Evolutionary conservation across 345 rosid species (phyloP), one percentile per base, ranked within the genome.

Genomic region (Populus davidiana): DNA sequence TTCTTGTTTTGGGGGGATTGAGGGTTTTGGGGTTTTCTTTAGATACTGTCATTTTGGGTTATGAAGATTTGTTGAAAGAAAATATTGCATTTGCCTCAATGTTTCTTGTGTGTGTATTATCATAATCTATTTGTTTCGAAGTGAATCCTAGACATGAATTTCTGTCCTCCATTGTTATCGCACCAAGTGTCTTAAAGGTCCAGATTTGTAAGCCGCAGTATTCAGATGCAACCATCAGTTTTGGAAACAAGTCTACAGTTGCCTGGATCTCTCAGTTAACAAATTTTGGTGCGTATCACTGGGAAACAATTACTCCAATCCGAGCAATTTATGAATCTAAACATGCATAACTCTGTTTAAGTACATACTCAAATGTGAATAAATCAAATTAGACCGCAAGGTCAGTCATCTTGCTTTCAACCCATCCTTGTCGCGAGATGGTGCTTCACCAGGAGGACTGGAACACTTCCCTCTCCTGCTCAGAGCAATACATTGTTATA

Each of bases 401-500:
- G 16, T 18, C 49, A 7, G 8, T 56, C 39, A 56, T 18, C 25
- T 63, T 25, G 39, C 44, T 62, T 31, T 67, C 71, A 77, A 35
- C 61, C 62, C 68, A 27, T 67, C 72, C 80, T 87, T 0, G 39
- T 39, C 87, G 85, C 81, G 73, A 50, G 80, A 81, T 6, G 94
- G 89, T 64, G 89, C 85, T 88, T 90, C 90, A 35, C 85, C 81
- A 2, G 90, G 83, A 20, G 90, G 99, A 95, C 68, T 92, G 86
- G 77, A 93, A 95, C n/a, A 92, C 94, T 10, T 95, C 98, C 83
- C 99, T 88, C 81, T 91, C 99, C 73, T 86, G 88, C 6, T 97
- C 97, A n/a, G 92, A 95, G 74, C 97, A 95, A 67, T 93, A 96
- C 99, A 95, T 95, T 76, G 93, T 93, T 82, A 93, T 84, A 67